These are phyloP conservation scores for Oryza glaberrima DNA, from an alignment of 176 grass and related monocot species.

Conservation along the genomic window DNA sequence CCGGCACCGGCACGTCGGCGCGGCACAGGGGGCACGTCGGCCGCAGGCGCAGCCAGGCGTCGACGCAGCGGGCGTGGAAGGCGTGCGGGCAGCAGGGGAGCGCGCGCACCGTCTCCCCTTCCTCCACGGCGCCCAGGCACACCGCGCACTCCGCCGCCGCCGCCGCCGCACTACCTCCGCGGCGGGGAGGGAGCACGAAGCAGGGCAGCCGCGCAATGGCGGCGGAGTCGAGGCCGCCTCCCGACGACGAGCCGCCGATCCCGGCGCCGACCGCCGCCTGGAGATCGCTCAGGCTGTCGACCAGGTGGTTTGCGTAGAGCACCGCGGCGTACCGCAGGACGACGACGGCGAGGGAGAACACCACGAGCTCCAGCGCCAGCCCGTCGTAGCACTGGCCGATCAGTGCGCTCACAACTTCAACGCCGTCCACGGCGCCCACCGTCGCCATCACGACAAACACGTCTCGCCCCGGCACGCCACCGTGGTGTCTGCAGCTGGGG, in stretches of 20 bases:
- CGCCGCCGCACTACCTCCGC: not conserved
- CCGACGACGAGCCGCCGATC: not conserved
- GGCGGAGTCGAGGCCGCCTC: slow-evolving; percentile 18
- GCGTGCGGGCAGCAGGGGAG: slow-evolving; percentile 58
- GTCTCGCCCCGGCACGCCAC: too few species aligned
- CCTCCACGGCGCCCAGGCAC: slow-evolving; percentile 44
- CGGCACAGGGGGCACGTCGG: slow-evolving; percentile 60
- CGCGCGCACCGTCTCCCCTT: slow-evolving; percentile 42
- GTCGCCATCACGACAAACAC: not conserved
- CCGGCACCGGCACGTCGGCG: slow-evolving; percentile 19
- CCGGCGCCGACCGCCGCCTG: not conserved
- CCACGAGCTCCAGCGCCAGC: slow-evolving; percentile 31
- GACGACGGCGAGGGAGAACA: slow-evolving; percentile 29
- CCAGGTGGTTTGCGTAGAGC: slow-evolving; percentile 39
- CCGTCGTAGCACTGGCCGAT: not conserved
- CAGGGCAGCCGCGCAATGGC: slow-evolving; percentile 28
- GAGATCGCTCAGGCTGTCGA: slow-evolving; percentile 24
- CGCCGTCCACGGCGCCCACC: not conserved
- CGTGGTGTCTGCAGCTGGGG: not conserved
- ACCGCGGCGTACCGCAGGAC: slow-evolving; percentile 41
- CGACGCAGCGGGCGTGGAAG: slow-evolving; percentile 59
- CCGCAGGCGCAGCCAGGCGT: slow-evolving; percentile 49
- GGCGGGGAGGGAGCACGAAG: slow-evolving; percentile 15
- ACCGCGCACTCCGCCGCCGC: slow-evolving; percentile 39
- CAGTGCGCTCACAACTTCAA: not conserved